A percentile compares a stretch with the other conserved stretches of the same genome.
These are phyloP conservation scores for Acorus calamus DNA, from an alignment of 106 monocot species.

Conservation along the genomic window DNA sequence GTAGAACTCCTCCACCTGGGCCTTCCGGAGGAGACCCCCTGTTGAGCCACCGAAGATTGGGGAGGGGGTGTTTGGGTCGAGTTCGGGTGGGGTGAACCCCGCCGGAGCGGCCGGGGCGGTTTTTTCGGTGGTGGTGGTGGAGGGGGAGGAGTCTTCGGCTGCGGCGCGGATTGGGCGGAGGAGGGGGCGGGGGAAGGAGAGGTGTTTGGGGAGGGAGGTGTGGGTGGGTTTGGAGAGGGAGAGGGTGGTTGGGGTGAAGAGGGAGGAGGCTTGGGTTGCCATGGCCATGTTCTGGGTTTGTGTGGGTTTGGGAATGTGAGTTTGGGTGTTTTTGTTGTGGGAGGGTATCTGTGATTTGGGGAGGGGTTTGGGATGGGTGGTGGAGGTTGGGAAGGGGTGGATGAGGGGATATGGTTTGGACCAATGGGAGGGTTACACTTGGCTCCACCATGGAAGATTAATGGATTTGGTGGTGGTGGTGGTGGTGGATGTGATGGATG, in stretches of 20 bases:
- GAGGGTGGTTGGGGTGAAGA: conserved; percentile 33
- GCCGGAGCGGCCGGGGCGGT: conserved; percentile 21
- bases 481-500: no score
- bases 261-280: conserved; percentile 32
- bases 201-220: conserved; percentile 8
- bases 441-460: no score
- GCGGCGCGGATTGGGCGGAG: conserved; percentile 2
- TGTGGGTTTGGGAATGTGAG: not conserved
- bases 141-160: conserved; percentile 1
- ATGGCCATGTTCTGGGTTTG: conserved; percentile 32
- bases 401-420: conserved; percentile 42
- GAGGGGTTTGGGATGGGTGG: conserved; percentile 1
- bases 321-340: not conserved
- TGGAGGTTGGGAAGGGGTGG: conserved; percentile 17
- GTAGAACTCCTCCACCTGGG: conserved; percentile 94
- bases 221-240: conserved; percentile 12
- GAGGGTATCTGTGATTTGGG: not conserved
- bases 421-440: conserved; percentile 30
- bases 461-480: no score
- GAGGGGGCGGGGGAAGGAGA: conserved; percentile 2
- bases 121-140: conserved; percentile 6
- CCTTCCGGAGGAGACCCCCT: conserved; percentile 87
- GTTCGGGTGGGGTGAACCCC: conserved; percentile 83
- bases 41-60: conserved; percentile 95
- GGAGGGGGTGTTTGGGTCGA: conserved; percentile 86